Evolutionary conservation across 106 monocot genomes (phyloP).

Genomic region (Apostasia shenzhenica): DNA sequence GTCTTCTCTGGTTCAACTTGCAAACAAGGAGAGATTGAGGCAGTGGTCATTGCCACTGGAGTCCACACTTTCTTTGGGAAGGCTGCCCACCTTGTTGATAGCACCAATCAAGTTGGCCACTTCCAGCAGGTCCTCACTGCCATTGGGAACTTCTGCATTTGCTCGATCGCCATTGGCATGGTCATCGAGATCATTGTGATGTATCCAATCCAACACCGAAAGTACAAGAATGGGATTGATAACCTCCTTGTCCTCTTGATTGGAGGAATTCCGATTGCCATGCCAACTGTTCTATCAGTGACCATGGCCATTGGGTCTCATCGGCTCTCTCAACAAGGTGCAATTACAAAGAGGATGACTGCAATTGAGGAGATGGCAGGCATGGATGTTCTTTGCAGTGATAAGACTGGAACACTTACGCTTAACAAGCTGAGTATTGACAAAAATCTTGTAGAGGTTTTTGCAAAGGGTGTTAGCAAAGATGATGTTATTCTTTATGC

Average conservation of each 20-base stretch:
- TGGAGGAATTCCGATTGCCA: constrained; percentile 31
- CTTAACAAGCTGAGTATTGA: constrained; percentile 11
- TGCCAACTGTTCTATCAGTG: constrained; percentile 25
- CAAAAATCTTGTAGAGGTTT: constrained; percentile 5
- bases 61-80: constrained; percentile 32
- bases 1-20: constrained; percentile 30
- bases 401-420: constrained; percentile 12
- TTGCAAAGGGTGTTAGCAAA: constrained; percentile 5
- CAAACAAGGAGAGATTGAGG: constrained; percentile 31
- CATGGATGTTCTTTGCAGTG: constrained; percentile 3
- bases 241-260: constrained; percentile 26
- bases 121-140: constrained; percentile 21
- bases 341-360: constrained; percentile 50
- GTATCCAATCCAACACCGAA: constrained; percentile 25
- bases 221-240: constrained; percentile 28
- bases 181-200: constrained; percentile 16
- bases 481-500: constrained; percentile 8
- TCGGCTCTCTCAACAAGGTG: constrained; percentile 20
- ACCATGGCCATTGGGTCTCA: constrained; percentile 34
- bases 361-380: constrained; percentile 61
- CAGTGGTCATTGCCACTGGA: constrained; percentile 25
- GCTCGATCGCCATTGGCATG: constrained; percentile 29
- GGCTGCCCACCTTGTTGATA: constrained; percentile 29
- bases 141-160: constrained; percentile 33
- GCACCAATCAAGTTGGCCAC: constrained; percentile 17